These are phyloP conservation scores for Thuidium tamariscinum DNA, from an alignment of 225 moss, liverwort and hornwort genomes.

Conservation along the genomic window DNA sequence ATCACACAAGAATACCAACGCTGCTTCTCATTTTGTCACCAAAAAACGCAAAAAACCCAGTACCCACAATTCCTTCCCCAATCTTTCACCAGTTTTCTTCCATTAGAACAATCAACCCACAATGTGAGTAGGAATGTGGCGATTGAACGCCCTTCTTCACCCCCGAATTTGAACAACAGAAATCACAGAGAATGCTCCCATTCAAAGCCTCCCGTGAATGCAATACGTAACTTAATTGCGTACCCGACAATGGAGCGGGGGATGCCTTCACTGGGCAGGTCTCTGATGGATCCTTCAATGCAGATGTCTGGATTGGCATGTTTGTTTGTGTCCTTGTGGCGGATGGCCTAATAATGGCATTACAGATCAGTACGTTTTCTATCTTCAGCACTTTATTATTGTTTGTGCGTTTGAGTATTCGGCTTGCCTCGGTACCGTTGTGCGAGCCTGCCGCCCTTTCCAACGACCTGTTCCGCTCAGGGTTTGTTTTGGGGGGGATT, in stretches of 20 bases:
- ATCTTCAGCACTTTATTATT: background rate
- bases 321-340: background rate
- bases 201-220: background rate
- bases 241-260: too few relatives aligned
- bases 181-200: background rate
- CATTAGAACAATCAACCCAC: background rate
- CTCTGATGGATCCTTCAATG: background rate
- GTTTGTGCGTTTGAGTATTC: background rate
- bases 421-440: too few relatives aligned
- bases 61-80: background rate
- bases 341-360: background rate
- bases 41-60: background rate
- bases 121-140: background rate
- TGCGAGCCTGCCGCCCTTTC: background rate
- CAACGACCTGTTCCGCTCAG: background rate
- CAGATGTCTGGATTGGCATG: too few relatives aligned
- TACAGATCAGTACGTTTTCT: background rate
- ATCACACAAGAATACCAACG: background rate
- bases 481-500: too few relatives aligned
- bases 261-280: background rate
- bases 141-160: background rate
- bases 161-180: background rate
- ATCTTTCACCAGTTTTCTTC: background rate
- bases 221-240: too few relatives aligned
- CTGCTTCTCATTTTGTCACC: background rate